phyloP scores from a whole-genome alignment of 2,329 filamentous ascomycete species.

The Cladosporium sp. region DNA sequence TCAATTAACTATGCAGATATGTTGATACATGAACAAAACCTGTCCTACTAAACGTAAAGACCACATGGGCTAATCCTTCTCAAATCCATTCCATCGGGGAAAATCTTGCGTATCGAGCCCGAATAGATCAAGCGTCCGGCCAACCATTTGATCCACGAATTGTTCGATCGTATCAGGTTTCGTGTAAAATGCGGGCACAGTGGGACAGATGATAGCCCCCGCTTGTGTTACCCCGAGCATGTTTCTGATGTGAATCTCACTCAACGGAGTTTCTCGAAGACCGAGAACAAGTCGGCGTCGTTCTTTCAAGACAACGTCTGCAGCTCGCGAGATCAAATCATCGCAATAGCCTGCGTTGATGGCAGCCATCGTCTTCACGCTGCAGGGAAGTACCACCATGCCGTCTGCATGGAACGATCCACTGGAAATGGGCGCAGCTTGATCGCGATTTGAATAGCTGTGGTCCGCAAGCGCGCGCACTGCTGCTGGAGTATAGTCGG shows the following conservation, averaged over 20 bases:
- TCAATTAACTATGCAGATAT: too few species aligned
- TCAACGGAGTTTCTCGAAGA: conserved; percentile 44
- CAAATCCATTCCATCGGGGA: too few species aligned
- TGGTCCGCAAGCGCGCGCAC: conserved; percentile 6
- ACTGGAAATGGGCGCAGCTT: conserved; percentile 43
- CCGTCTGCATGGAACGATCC: conserved; percentile 38
- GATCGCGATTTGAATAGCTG: conserved; percentile 40
- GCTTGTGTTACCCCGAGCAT: conserved; percentile 39
- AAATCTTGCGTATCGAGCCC: too few species aligned
- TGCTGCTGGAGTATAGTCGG: conserved; percentile 1
- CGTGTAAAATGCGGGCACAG: too few species aligned
- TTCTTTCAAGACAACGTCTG: conserved; percentile 47
- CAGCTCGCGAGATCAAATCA: conserved; percentile 44
- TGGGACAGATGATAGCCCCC: conserved; percentile 43
- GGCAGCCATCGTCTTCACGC: conserved; percentile 46
- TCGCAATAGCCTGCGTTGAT: conserved; percentile 41
- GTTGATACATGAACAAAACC: too few species aligned
- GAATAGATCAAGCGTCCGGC: too few species aligned
- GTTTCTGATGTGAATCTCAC: conserved; percentile 45
- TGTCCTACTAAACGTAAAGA: too few species aligned
- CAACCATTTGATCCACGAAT: too few species aligned
- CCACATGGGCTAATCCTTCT: too few species aligned
- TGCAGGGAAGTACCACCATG: conserved; percentile 48
- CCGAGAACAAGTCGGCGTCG: conserved; percentile 37
- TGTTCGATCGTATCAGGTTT: too few species aligned